Evolutionary conservation across 2,329 filamentous ascomycete species (phyloP).

Genomic region (Chaetomium sp.): DNA sequence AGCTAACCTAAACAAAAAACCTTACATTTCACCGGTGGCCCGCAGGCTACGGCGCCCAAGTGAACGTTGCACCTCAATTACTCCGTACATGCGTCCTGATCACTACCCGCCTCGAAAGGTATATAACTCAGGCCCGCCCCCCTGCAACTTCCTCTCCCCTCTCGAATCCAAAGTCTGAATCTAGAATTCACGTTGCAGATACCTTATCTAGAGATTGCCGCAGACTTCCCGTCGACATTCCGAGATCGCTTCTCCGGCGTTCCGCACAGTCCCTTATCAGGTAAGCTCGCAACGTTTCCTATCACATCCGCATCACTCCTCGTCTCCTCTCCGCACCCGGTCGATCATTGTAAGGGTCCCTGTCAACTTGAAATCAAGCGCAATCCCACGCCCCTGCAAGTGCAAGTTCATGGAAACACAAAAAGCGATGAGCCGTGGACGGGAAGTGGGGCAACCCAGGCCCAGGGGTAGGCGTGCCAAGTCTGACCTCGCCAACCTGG

Average conservation of each 20-base stretch:
- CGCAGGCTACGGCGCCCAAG: background rate
- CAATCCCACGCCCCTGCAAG: conserved; percentile 1
- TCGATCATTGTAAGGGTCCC: background rate
- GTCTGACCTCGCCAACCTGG: background rate
- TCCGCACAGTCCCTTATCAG: background rate
- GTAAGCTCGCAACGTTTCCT: background rate
- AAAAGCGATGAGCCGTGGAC: too few species aligned
- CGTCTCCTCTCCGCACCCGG: background rate
- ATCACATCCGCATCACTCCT: background rate
- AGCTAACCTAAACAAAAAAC: too few species aligned
- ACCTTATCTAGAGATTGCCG: background rate
- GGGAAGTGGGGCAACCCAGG: too few species aligned
- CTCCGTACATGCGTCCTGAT: background rate
- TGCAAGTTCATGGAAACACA: background rate
- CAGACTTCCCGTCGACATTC: too few species aligned
- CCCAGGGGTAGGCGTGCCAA: background rate
- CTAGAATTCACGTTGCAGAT: too few species aligned
- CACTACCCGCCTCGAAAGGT: too few species aligned
- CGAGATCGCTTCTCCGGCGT: background rate
- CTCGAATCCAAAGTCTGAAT: background rate
- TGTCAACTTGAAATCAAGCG: background rate
- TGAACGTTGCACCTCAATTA: background rate
- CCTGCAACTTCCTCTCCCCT: background rate
- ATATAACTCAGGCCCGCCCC: background rate
- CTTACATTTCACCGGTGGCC: too few species aligned